Percentiles rank a stretch among this genome's conserved stretches.
These are phyloP conservation scores for Sporothrix humicola DNA, from an alignment of 2,329 filamentous ascomycete species.

Conservation along the genomic window DNA sequence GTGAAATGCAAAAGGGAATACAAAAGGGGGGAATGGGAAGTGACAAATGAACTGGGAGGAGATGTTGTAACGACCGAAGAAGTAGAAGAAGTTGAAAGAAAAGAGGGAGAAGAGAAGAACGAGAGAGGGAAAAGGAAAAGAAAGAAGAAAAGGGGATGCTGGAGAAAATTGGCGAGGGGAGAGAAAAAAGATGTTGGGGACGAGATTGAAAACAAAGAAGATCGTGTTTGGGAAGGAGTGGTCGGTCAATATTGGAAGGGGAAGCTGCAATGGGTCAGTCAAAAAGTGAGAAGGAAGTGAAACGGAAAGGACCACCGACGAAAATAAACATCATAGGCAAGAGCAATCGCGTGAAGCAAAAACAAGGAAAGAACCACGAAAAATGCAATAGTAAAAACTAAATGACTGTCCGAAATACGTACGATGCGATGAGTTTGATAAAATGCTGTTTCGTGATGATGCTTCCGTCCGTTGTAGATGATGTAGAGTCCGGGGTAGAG, in stretches of 20 bases:
- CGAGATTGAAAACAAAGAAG: not conserved
- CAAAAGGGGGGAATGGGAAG: slow-evolving; percentile 25
- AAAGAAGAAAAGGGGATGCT: not conserved
- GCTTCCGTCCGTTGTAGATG: not conserved
- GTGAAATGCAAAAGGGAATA: slow-evolving; percentile 34
- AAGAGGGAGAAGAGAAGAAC: not conserved
- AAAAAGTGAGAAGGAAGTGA: not conserved
- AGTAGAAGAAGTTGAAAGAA: slow-evolving; percentile 34
- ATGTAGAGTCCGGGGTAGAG: not conserved
- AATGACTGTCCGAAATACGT: not conserved
- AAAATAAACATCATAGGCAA: not conserved
- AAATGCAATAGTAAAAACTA: not conserved
- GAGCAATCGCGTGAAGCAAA: not conserved
- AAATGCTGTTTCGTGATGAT: not conserved
- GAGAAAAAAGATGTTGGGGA: not conserved
- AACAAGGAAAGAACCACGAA: not conserved
- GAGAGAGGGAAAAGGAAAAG: not conserved
- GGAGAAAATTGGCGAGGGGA: not conserved
- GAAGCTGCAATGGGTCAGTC: not conserved
- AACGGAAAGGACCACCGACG: slow-evolving; percentile 13
- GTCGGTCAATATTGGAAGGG: not conserved
- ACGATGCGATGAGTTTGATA: not conserved
- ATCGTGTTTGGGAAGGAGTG: slow-evolving; percentile 8
- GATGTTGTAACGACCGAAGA: slow-evolving; percentile 38
- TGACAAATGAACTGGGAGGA: slow-evolving; percentile 26